These are phyloP conservation scores for Fusarium annulatum DNA, from an alignment of 2,329 filamentous ascomycete species.

Conservation along the genomic window DNA sequence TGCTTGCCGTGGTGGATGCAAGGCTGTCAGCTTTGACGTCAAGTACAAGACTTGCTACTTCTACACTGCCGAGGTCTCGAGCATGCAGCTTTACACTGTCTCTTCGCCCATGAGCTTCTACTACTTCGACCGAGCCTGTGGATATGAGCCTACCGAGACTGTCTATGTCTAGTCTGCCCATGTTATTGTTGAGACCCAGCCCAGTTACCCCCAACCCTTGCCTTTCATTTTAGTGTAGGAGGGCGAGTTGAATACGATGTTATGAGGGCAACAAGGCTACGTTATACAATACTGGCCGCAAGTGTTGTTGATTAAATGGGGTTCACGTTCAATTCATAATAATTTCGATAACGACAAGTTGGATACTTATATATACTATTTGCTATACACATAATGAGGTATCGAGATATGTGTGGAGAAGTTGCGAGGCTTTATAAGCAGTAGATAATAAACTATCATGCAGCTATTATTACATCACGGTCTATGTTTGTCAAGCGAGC, in stretches of 20 bases:
- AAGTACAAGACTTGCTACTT: background rate
- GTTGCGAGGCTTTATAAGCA: too few relatives aligned
- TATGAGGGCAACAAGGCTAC: accelerated
- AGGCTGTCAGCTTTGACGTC: background rate
- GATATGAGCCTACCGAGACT: background rate
- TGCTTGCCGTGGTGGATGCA: background rate
- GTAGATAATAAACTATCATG: too few relatives aligned
- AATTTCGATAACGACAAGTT: accelerated
- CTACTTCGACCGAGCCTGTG: background rate
- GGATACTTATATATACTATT: background rate
- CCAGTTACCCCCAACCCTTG: accelerated
- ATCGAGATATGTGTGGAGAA: too few relatives aligned
- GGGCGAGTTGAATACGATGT: background rate
- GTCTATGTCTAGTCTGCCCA: too few relatives aligned
- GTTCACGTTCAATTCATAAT: background rate
- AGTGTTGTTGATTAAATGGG: accelerated
- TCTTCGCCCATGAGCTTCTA: background rate
- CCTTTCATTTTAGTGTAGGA: too few relatives aligned
- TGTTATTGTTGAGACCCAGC: background rate
- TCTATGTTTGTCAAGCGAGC: too few relatives aligned
- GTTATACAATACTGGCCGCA: accelerated
- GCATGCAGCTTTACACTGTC: background rate
- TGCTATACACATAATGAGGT: too few relatives aligned
- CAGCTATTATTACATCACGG: too few relatives aligned
- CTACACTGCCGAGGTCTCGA: background rate